phyloP scores from a whole-genome alignment of 345 rosid species.

The rapeseed (Brassica napus) region DNA sequence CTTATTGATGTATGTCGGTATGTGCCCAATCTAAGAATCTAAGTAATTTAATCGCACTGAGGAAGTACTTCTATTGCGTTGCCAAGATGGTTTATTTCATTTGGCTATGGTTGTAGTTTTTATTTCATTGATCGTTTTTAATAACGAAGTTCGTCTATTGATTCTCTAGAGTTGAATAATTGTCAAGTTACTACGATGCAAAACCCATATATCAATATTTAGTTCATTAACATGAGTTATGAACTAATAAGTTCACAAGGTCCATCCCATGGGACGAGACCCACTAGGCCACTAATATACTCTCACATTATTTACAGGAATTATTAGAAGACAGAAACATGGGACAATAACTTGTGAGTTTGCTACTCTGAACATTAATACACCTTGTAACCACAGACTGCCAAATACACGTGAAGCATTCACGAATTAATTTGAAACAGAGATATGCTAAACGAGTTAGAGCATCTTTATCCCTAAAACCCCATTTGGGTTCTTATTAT shows the following conservation, averaged over 20 bases:
- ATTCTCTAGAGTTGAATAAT: too few relatives aligned
- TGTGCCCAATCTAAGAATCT: too few relatives aligned
- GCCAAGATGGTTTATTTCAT: too few relatives aligned
- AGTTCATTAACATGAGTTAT: not conserved
- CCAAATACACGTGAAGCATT: conserved; percentile 82
- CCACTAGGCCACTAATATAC: conserved; percentile 1
- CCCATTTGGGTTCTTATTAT: too few relatives aligned
- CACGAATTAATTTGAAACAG: conserved; percentile 45
- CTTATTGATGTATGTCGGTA: too few relatives aligned
- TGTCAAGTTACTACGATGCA: not conserved
- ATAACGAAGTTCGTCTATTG: too few relatives aligned
- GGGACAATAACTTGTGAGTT: not conserved
- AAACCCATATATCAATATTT: not conserved
- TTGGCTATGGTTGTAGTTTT: too few relatives aligned
- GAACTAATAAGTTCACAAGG: not conserved
- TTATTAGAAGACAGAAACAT: not conserved
- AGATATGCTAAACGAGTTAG: not conserved
- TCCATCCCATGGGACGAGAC: conserved; percentile 22
- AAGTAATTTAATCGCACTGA: too few relatives aligned
- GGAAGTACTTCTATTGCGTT: too few relatives aligned
- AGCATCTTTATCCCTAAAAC: too few relatives aligned
- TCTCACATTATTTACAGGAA: not conserved
- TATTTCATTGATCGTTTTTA: too few relatives aligned
- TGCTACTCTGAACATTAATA: conserved; percentile 28
- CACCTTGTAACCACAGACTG: conserved; percentile 95